These are phyloP conservation scores for Coemansia sp. DNA, from an alignment of 192 early-diverging fungal genomes.

Conservation along the genomic window DNA sequence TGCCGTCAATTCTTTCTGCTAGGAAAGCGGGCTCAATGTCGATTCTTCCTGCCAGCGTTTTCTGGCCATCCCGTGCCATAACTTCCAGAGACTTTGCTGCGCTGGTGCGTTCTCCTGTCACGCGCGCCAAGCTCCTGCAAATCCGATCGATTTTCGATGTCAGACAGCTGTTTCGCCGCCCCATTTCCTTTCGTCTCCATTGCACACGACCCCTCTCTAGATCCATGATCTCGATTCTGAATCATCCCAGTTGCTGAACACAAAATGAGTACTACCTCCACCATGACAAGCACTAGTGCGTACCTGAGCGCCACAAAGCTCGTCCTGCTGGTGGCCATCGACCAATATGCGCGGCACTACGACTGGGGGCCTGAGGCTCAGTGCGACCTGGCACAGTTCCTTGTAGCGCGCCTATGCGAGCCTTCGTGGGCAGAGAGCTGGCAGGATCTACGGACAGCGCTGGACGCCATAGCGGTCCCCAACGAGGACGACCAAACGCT, in stretches of 20 bases:
- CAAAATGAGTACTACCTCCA: not conserved
- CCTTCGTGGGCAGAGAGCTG: conserved; percentile 12
- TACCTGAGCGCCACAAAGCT: conserved; percentile 47
- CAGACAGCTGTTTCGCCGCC: not conserved
- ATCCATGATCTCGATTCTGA: too few species aligned
- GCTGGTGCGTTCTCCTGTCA: not conserved
- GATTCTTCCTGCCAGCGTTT: not conserved
- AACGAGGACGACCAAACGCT: conserved; percentile 16
- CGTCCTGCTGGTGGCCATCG: conserved; percentile 33
- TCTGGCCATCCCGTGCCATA: not conserved
- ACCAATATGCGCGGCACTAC: conserved; percentile 44
- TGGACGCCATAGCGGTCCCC: conserved; percentile 3
- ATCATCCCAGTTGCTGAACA: not conserved
- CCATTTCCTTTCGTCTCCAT: too few species aligned
- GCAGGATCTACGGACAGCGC: not conserved
- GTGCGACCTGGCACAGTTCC: conserved; percentile 28
- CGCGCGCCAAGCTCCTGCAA: not conserved
- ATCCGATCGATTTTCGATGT: not conserved
- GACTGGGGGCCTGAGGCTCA: conserved; percentile 42
- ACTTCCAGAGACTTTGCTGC: not conserved
- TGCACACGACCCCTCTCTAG: too few species aligned
- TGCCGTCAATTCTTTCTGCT: too few species aligned
- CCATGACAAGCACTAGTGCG: not conserved
- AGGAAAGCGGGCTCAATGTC: too few species aligned
- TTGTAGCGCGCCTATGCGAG: conserved; percentile 24